Percentiles rank a stretch among this genome's conserved stretches.
Evolutionary conservation across 345 rosid genomes (phyloP).

Genomic region (Salix dunnii): DNA sequence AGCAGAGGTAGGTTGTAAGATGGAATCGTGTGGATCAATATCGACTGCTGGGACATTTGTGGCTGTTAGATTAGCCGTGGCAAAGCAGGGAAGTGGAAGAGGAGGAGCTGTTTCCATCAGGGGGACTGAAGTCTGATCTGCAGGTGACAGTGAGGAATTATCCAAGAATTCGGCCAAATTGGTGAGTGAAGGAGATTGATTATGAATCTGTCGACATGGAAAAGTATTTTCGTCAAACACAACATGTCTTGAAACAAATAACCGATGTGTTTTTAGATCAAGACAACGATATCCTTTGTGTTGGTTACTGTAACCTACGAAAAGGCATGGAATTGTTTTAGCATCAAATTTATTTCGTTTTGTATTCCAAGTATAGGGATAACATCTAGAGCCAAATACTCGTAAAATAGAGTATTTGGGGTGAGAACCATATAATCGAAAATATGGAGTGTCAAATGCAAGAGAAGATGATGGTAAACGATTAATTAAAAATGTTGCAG

Average conservation of each 20-base stretch:
- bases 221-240: not conserved
- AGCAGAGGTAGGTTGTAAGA: no score
- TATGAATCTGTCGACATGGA: no score
- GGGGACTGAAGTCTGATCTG: no score
- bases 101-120: no score
- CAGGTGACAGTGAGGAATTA: no score
- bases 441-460: not conserved
- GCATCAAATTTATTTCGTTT: not conserved
- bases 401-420: not conserved
- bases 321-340: not conserved
- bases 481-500: not conserved
- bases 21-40: no score
- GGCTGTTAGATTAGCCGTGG: no score
- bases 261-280: not conserved
- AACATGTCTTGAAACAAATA: not conserved
- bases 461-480: not conserved
- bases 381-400: conserved; percentile 5
- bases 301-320: conserved; percentile 3
- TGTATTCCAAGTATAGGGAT: conserved; percentile 6
- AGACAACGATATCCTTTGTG: not conserved
- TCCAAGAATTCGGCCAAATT: no score
- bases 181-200: no score
- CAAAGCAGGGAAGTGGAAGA: no score
- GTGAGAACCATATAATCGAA: not conserved
- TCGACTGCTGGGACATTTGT: rapidly evolving